Conservation (phyloP, 164 flowering plant species). For the Vitis labrusca region DNA sequence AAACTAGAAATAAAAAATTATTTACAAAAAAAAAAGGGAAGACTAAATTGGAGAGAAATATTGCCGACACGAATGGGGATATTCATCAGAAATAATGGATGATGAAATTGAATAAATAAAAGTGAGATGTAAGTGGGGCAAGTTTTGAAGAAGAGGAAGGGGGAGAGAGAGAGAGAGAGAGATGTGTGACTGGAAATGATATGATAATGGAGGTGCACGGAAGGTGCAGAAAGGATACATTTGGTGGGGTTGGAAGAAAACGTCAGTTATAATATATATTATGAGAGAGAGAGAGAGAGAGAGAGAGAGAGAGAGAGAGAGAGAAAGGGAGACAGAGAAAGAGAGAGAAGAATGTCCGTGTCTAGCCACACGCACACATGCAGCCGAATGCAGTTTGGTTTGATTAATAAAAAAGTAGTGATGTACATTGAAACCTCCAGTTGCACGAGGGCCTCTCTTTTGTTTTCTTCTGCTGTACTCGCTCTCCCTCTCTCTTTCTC, state of each 20-base stretch:
- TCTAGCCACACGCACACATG: conserved; percentile 35
- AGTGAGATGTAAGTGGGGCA: not conserved
- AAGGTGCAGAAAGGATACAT: conserved; percentile 16
- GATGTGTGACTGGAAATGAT: not conserved
- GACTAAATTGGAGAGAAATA: not conserved
- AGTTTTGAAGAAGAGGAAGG: not conserved
- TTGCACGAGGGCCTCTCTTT: conserved; percentile 63
- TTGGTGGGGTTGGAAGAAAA: conserved; percentile 11
- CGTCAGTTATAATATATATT: not conserved
- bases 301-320: not conserved
- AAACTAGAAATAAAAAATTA: no score
- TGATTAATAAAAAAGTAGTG: conserved; percentile 29
- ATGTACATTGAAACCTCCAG: conserved; percentile 32
- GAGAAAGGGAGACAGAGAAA: not conserved
- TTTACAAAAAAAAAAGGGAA: no score
- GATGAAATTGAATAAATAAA: not conserved
- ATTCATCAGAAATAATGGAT: not conserved
- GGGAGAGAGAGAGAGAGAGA: not conserved
- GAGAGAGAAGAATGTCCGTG: conserved; percentile 19
- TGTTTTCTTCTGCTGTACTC: conserved; percentile 34
- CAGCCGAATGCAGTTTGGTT: conserved; percentile 7
- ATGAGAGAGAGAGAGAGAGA: not conserved
- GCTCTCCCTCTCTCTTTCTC: conserved; percentile 6
- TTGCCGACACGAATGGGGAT: conserved; percentile 13
- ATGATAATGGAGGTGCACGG: conserved; percentile 16